A percentile compares a stretch with the other conserved stretches of the same genome.
phyloP scores from a whole-genome alignment of 2,329 filamentous ascomycete species.

The Phialophora tarda region DNA sequence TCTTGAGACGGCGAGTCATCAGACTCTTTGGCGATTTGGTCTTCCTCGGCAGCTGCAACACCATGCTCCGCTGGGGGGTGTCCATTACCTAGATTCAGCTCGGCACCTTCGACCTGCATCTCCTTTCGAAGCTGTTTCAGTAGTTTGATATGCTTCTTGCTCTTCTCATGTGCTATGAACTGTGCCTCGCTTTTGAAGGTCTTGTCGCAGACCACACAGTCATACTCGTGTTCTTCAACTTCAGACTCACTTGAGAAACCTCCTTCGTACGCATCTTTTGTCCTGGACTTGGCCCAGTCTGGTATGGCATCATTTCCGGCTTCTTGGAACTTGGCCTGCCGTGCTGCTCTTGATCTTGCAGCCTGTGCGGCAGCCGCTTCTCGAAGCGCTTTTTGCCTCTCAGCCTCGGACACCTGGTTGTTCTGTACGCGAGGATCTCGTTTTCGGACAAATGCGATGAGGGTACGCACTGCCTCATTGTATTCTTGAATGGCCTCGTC shows the following conservation, averaged over 20 bases:
- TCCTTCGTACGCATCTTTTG: slow-evolving; percentile 57
- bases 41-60: slow-evolving; percentile 34
- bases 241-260: slow-evolving; percentile 54
- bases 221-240: slow-evolving; percentile 61
- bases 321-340: slow-evolving; percentile 69
- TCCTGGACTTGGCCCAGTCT: slow-evolving; percentile 69
- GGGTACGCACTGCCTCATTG: slow-evolving; percentile 85
- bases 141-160: slow-evolving; percentile 93
- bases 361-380: slow-evolving; percentile 84
- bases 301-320: slow-evolving; percentile 58
- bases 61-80: slow-evolving; percentile 6
- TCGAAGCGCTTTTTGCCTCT: slow-evolving; percentile 77
- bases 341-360: slow-evolving; percentile 77
- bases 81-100: slow-evolving; percentile 42
- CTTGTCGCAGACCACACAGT: slow-evolving; percentile 69
- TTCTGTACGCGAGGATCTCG: slow-evolving; percentile 83
- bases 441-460: slow-evolving; percentile 88
- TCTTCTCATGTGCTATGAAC: slow-evolving; percentile 88
- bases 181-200: slow-evolving; percentile 89
- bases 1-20: neutral
- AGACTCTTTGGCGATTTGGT: slow-evolving; percentile 21
- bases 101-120: slow-evolving; percentile 79
- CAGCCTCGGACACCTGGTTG: slow-evolving; percentile 76
- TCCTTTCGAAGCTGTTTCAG: slow-evolving; percentile 78
- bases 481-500: slow-evolving; percentile 86